These are phyloP conservation scores for Aspergillus awamori DNA, from an alignment of 2,329 filamentous ascomycete genomes.

Conservation along the genomic window DNA sequence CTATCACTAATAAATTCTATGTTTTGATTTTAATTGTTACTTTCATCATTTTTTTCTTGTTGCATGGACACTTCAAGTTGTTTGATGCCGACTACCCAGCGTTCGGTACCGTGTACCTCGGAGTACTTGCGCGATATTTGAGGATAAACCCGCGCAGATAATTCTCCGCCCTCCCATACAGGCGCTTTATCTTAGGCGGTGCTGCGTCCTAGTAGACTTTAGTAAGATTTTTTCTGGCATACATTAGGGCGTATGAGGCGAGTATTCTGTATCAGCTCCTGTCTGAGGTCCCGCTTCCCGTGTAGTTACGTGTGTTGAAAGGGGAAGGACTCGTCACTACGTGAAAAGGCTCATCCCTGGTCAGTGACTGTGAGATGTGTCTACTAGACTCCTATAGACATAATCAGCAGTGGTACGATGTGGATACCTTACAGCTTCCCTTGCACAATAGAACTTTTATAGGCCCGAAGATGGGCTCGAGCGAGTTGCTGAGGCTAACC, in stretches of 20 bases:
- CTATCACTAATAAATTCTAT: not conserved
- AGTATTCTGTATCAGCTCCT: not conserved
- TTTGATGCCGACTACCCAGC: not conserved
- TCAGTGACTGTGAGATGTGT: not conserved
- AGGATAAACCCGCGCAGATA: conserved; percentile 3
- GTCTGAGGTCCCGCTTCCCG: conserved; percentile 2
- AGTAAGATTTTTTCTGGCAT: not conserved
- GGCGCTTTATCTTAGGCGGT: not conserved
- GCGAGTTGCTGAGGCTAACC: conserved; percentile 1
- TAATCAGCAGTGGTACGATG: conserved; percentile 8
- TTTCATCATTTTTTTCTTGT: not conserved
- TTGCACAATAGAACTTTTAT: conserved; percentile 13
- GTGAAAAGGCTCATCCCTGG: not conserved
- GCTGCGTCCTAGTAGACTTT: not conserved
- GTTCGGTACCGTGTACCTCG: conserved; percentile 3
- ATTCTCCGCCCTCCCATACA: conserved; percentile 8
- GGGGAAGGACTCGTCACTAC: not conserved
- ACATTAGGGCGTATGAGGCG: not conserved
- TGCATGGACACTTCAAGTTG: not conserved
- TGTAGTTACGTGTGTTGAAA: conserved; percentile 1
- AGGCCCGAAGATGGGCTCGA: conserved; percentile 7
- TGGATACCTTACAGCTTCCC: conserved; percentile 11
- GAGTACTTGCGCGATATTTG: conserved; percentile 7
- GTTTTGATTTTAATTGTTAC: too few species aligned
- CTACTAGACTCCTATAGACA: not conserved